Evolutionary conservation across 2,329 filamentous ascomycete species (phyloP), one percentile per base, ranked within the genome.

Genomic region (Pyrenophora graminea): DNA sequence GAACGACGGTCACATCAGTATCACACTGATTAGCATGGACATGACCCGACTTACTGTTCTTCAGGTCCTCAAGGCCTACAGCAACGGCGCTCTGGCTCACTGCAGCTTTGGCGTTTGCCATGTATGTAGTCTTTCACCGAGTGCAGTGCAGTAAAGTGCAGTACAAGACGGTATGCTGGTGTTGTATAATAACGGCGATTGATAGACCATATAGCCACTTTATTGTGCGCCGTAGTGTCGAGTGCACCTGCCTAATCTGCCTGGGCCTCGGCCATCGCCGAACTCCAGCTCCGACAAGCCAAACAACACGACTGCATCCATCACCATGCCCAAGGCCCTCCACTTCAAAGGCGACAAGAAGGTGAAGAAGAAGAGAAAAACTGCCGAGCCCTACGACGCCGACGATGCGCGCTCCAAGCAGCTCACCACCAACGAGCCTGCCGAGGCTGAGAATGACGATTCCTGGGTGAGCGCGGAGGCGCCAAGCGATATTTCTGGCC

Each of bases 261-360:
- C 10, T 60, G 59, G 59, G 59, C 59, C 51, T 58, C 62, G 62
- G 63, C 57, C 54, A 53, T 19, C 55, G 58, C 64, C 64, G 62
- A 54, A 30, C 39, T 36, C 56, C 48, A 56, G 21, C 40, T 52
- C 58, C 49, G 58, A 56, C 38, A 46, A 53, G 15, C 47, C 39
- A 36, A 45, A 17, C 40, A 43, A 48, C 48, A 58, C 56, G 38
- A 57, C 36, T 38, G 41, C 45, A 25, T 13, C 36, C 43, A 15
- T 19, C 57, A 33, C 49, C 55, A 94, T 94, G 89, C 87, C 96
- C 63, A 97, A 96, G 73, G 87, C 93, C 40, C 83, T 99, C 51
- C 81, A 85, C 41, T 99, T 99, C 82, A 99, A 99, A 77, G 94
- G 94, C 80, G 94, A 99, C 77, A 97, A 95, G 76, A 94, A 94